Percentiles rank a stretch among this genome's conserved stretches.
phyloP scores from a whole-genome alignment of 441 rosid genomes.

The Pelargonium cotyledonis region DNA sequence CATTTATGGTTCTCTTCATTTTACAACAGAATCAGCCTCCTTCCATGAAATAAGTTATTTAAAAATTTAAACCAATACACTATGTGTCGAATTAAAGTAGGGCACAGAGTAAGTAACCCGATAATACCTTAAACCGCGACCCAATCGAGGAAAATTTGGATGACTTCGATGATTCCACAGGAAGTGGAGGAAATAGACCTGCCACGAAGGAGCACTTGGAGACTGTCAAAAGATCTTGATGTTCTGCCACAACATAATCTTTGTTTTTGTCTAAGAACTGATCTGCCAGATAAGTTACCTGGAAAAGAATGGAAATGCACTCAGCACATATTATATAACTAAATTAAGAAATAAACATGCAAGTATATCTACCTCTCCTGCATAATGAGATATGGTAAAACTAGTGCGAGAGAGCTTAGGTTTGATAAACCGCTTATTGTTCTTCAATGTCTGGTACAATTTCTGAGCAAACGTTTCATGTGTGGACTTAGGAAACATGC shows the following conservation, averaged over 20 bases:
- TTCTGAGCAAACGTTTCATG: slow-evolving; percentile 67
- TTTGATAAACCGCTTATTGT: slow-evolving; percentile 55
- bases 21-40: neutral
- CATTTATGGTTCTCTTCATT: neutral
- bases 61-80: neutral
- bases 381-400: slow-evolving; percentile 62
- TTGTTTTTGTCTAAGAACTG: slow-evolving; percentile 74
- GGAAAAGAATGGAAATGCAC: slow-evolving; percentile 16
- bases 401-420: slow-evolving; percentile 63
- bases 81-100: slow-evolving; percentile 1
- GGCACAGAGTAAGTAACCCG: slow-evolving; percentile 10
- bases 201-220: slow-evolving; percentile 59
- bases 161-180: slow-evolving; percentile 52
- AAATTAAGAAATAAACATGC: slow-evolving; percentile 5
- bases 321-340: neutral
- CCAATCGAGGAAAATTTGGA: slow-evolving; percentile 71
- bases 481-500: slow-evolving; percentile 72
- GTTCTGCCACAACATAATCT: slow-evolving; percentile 70
- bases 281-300: slow-evolving; percentile 68
- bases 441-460: slow-evolving; percentile 62
- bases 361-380: slow-evolving; percentile 50
- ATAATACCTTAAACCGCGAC: slow-evolving; percentile 61
- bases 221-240: slow-evolving; percentile 62
- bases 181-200: slow-evolving; percentile 49
- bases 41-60: neutral